Percentiles rank a stretch among this genome's conserved stretches.
These are phyloP conservation scores for Dioszegia crocea DNA, from an alignment of 768 basidiomycete genomes.

Conservation along the genomic window DNA sequence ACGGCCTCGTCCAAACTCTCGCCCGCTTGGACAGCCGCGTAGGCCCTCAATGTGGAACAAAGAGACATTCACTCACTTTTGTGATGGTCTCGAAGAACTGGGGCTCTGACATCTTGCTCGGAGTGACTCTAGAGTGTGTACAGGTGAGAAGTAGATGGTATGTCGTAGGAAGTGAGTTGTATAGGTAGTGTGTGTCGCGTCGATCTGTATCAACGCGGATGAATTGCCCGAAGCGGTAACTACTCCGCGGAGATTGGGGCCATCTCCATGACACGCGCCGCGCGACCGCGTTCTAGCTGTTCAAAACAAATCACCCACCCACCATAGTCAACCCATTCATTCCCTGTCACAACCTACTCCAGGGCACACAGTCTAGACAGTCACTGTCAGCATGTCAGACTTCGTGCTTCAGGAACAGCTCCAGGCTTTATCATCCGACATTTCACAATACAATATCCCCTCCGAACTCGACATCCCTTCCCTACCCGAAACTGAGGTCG, in stretches of 20 bases:
- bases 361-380: too few species aligned
- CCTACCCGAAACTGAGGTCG: conserved; percentile 52
- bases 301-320: conserved; percentile 15
- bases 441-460: conserved; percentile 62
- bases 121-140: neutral
- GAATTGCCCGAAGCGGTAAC: conserved; percentile 1
- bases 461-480: conserved; percentile 63
- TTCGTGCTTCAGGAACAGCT: conserved; percentile 81
- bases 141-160: neutral
- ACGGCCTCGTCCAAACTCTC: too few species aligned
- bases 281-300: too few species aligned
- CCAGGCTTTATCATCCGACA: conserved; percentile 59
- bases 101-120: conserved; percentile 19
- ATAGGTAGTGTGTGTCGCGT: neutral
- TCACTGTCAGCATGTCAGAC: conserved; percentile 10
- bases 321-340: neutral
- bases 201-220: neutral
- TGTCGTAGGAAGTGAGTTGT: neutral
- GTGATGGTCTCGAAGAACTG: conserved; percentile 48
- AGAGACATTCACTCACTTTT: conserved; percentile 28
- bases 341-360: too few species aligned
- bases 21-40: too few species aligned
- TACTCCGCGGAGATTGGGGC: neutral
- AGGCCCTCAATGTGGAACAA: too few species aligned
- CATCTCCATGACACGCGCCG: neutral